Evolutionary conservation across 768 basidiomycete species (phyloP).

Genomic region (Hortiboletus flavorubellus): DNA sequence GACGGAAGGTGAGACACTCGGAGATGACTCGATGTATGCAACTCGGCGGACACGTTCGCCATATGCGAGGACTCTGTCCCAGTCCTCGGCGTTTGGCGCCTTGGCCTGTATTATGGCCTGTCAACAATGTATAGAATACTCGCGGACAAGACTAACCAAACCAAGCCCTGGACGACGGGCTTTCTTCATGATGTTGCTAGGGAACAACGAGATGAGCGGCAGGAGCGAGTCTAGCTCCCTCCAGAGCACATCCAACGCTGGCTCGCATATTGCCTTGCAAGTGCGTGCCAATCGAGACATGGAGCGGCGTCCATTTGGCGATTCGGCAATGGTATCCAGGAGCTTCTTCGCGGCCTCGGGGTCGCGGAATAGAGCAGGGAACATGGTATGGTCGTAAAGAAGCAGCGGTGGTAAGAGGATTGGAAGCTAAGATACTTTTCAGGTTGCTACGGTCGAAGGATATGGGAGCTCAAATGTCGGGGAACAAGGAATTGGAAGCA

Average conservation of each 20-base stretch:
- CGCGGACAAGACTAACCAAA: constrained; percentile 49
- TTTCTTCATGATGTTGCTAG: constrained; percentile 62
- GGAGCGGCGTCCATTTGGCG: constrained; percentile 62
- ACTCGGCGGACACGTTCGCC: constrained; percentile 65
- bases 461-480: constrained; percentile 34
- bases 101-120: constrained; percentile 41
- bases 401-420: constrained; percentile 39
- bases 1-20: constrained; percentile 59
- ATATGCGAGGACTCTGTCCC: constrained; percentile 63
- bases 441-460: constrained; percentile 31
- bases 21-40: constrained; percentile 65
- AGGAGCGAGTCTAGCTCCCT: constrained; percentile 72
- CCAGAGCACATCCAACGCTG: constrained; percentile 71
- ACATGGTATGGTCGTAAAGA: constrained; percentile 49
- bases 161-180: constrained; percentile 71
- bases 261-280: constrained; percentile 69
- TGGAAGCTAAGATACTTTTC: constrained; percentile 26
- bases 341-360: constrained; percentile 52
- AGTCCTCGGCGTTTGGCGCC: constrained; percentile 63
- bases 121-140: constrained; percentile 3
- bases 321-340: constrained; percentile 49
- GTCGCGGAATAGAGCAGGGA: constrained; percentile 58
- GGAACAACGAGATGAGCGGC: constrained; percentile 72
- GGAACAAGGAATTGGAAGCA: constrained; percentile 38
- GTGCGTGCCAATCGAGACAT: constrained; percentile 72